Evolutionary conservation across 1,284 basidiomycete species (phyloP).

Genomic region (Irpex rosettiformis): DNA sequence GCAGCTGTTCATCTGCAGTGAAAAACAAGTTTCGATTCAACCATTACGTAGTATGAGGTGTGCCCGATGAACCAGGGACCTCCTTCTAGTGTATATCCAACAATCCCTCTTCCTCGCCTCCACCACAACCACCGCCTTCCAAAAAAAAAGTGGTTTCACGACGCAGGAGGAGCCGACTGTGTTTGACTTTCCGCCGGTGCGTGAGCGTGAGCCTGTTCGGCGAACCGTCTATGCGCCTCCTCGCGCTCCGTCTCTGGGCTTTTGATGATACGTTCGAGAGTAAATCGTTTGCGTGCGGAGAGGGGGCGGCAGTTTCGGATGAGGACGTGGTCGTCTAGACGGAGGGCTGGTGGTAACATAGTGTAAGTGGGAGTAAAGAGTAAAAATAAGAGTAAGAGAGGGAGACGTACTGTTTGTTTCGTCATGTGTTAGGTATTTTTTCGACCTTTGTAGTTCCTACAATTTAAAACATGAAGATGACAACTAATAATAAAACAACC

Average conservation of each 20-base stretch:
- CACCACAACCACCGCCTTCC: too few species aligned
- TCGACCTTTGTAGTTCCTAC: constrained; percentile 67
- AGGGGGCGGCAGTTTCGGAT: constrained; percentile 79
- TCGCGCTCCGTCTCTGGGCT: constrained; percentile 66
- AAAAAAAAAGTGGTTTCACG: too few species aligned
- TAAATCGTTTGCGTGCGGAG: constrained; percentile 74
- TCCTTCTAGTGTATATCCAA: too few species aligned
- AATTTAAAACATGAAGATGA: too few species aligned
- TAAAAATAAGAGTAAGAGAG: background rate
- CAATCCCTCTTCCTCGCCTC: too few species aligned
- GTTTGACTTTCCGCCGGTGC: too few species aligned
- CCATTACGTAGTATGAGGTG: too few species aligned
- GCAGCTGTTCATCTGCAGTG: too few species aligned
- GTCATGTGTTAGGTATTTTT: constrained; percentile 76
- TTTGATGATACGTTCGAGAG: constrained; percentile 57
- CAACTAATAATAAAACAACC: background rate
- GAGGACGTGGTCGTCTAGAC: constrained; percentile 62
- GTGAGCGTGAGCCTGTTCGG: constrained; percentile 1
- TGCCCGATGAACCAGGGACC: too few species aligned
- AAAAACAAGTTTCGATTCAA: too few species aligned
- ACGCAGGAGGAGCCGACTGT: too few species aligned
- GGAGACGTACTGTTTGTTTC: constrained; percentile 52
- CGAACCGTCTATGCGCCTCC: constrained; percentile 19
- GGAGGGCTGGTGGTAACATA: too few species aligned
- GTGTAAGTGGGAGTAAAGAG: background rate